These are phyloP conservation scores for Rosa multiflora DNA, from an alignment of 306 rosid species.

Conservation along the genomic window DNA sequence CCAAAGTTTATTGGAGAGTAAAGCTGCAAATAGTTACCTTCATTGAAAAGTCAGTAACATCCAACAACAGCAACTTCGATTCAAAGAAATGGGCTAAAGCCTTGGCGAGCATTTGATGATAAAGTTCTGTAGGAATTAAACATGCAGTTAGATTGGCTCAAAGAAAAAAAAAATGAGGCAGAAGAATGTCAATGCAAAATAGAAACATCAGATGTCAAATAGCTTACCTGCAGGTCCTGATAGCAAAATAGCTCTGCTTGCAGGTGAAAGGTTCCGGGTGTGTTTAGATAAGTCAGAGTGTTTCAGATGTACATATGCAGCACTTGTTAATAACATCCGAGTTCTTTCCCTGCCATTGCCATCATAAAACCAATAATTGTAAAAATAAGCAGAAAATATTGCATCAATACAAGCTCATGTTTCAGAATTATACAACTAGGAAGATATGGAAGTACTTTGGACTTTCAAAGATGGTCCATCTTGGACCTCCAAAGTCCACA, in stretches of 20 bases:
- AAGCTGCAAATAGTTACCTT: conserved; percentile 49
- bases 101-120: conserved; percentile 84
- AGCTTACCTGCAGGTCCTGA: conserved; percentile 82
- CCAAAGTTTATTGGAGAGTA: conserved; percentile 16
- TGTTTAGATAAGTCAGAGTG: conserved; percentile 67
- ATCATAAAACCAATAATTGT: conserved; percentile 16
- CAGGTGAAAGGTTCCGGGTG: conserved; percentile 86
- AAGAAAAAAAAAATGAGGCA: neutral
- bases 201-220: neutral
- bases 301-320: conserved; percentile 78
- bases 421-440: neutral
- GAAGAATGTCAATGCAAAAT: neutral
- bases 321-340: conserved; percentile 61
- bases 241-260: conserved; percentile 82
- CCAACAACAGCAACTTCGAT: conserved; percentile 77
- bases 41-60: conserved; percentile 65
- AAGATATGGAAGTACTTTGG: conserved; percentile 12
- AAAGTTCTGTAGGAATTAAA: conserved; percentile 52
- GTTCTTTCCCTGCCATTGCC: conserved; percentile 61
- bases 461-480: conserved; percentile 8
- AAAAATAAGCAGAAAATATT: conserved; percentile 3
- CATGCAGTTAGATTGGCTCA: conserved; percentile 9
- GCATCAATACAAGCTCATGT: conserved; percentile 5
- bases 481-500: conserved; percentile 7
- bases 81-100: conserved; percentile 79